Evolutionary conservation across 176 grass and related monocot genomes (phyloP).

Genomic region (Carex scoparia): DNA sequence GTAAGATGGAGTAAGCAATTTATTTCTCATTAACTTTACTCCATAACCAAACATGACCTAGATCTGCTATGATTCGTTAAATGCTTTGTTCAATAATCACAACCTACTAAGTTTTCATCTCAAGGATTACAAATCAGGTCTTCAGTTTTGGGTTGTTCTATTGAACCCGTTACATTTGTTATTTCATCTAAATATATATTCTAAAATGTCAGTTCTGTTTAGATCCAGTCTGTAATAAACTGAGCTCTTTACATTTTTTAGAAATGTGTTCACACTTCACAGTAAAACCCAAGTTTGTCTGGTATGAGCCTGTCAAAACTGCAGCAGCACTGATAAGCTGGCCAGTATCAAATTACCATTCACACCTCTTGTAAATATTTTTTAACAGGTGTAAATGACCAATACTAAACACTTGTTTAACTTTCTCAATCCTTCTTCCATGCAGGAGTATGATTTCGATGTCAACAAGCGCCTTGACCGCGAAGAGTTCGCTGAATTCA

Average conservation of each 20-base stretch:
- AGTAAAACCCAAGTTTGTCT: background rate
- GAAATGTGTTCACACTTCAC: background rate
- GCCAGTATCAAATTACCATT: background rate
- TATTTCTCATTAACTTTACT: no score
- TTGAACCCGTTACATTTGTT: background rate
- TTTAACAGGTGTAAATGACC: background rate
- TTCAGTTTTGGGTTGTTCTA: background rate
- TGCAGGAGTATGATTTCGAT: constrained; percentile 69
- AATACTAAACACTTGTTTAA: background rate
- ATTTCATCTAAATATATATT: background rate
- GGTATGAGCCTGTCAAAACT: background rate
- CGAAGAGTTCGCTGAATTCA: constrained; percentile 90
- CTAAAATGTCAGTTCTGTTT: background rate
- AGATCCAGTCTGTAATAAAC: background rate
- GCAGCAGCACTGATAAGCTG: background rate
- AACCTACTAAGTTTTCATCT: background rate
- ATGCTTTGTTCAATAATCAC: background rate
- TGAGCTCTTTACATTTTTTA: background rate
- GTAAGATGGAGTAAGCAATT: no score
- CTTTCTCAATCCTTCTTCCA: background rate
- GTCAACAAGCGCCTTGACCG: constrained; percentile 77
- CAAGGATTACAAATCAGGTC: background rate
- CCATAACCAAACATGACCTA: no score
- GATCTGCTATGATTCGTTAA: background rate
- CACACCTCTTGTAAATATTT: background rate